Evolutionary conservation across 1,284 basidiomycete genomes (phyloP), one percentile per base, ranked within the genome.

Genomic region (Chalciporus piperatoides): DNA sequence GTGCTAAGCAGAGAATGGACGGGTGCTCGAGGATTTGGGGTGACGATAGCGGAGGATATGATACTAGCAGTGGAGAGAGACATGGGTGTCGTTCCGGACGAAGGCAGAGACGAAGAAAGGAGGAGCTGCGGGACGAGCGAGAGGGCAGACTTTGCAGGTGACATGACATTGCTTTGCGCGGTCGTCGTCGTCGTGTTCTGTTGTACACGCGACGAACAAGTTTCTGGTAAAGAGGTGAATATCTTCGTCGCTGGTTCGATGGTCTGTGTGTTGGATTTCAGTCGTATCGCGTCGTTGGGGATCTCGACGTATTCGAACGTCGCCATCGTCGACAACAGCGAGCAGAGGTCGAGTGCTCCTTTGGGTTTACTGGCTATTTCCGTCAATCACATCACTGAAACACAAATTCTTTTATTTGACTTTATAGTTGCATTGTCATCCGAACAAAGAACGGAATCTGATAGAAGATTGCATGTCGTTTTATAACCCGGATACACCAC

Each of bases 221-320:
- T 6, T 35, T 72, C 71, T 2, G 80, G 81, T 2, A 81, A 64
- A 9, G 75, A 64, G 0, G 77, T 77, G 14, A 65, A 41, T 3
- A 78, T 67, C 55, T 70, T 77, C 5, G 72, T 64, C 1, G 71
- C 71, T 15, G 75, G 74, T 11, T 71, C 70, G 4, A 76, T 57
- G 30, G 65, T 59, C 21, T 51, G 43, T 1, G 49, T 24, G 7
- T 56, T 52, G 2, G 67, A 60, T 25, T 69, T 68, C 15, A 81
- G 70, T 2, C 72, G 71, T 10, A 72, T 69, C 0, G 74, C 78
- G 41, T 71, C 72, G 14, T 70, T 43, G 0, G 80, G 80, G 33
- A 82, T 67, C 2, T 76, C 71, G 46, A 80, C 71, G 57, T 81
- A 82, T 45, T 78, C 76, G 28, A 80, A 66, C 15, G 70, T 70